Percentiles rank a stretch among this genome's conserved stretches.
Conservation (phyloP, 2,329 filamentous ascomycete genomes). For the Endothia cerciana region DNA sequence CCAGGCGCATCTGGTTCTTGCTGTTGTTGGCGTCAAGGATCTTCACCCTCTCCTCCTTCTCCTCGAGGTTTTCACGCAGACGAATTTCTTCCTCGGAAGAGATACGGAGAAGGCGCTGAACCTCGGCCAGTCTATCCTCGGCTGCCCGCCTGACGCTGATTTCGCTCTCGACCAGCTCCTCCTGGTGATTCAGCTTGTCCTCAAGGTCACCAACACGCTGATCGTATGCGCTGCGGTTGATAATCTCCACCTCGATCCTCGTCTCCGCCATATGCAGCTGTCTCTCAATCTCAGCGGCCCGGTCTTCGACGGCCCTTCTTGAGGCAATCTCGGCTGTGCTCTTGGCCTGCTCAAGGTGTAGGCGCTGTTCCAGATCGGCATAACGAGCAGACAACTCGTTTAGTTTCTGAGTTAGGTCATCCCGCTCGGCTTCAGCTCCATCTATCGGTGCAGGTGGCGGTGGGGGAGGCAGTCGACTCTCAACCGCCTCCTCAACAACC, state of each 20-base stretch:
- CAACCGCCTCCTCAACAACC: slow-evolving; percentile 66
- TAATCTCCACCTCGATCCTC: slow-evolving; percentile 63
- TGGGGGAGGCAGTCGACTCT: slow-evolving; percentile 57
- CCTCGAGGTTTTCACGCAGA: slow-evolving; percentile 68
- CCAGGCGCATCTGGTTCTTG: slow-evolving; percentile 63
- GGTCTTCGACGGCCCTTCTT: slow-evolving; percentile 58
- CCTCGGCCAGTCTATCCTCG: slow-evolving; percentile 73
- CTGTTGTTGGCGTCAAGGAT: slow-evolving; percentile 58
- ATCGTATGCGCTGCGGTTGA: slow-evolving; percentile 61
- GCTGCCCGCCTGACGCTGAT: slow-evolving; percentile 65
- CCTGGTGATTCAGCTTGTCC: slow-evolving; percentile 66
- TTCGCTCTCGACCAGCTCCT: slow-evolving; percentile 67
- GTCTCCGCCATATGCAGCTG: slow-evolving; percentile 62
- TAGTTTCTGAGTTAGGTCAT: slow-evolving; percentile 56
- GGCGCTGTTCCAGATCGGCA: slow-evolving; percentile 61
- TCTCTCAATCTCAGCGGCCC: slow-evolving; percentile 55
- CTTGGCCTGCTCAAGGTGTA: slow-evolving; percentile 52
- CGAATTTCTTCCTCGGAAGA: slow-evolving; percentile 74
- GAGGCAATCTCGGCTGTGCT: slow-evolving; percentile 53
- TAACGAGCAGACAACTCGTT: slow-evolving; percentile 64
- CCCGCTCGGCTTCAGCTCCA: slow-evolving; percentile 44
- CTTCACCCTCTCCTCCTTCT: slow-evolving; percentile 70
- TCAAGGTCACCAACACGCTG: slow-evolving; percentile 71
- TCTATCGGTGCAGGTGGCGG: slow-evolving; percentile 47
- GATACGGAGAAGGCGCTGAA: slow-evolving; percentile 70